Evolutionary conservation across 176 grass and related monocot genomes (phyloP), one percentile per base, ranked within the genome.

Genomic region (Aechmea fasciata): DNA sequence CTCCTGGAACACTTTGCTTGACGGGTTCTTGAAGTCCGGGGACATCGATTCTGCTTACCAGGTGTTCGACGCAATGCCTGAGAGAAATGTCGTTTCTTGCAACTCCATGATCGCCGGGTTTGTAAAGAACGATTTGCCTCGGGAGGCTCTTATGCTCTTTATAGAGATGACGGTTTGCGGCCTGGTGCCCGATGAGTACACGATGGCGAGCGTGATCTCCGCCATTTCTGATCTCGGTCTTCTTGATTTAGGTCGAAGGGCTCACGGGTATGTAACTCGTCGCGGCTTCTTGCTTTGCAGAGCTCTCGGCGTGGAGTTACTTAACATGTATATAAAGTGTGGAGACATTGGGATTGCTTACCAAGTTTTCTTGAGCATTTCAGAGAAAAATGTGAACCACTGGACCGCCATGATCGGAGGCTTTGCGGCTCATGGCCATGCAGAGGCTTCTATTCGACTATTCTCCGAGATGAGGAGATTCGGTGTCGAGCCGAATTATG

Each of bases 281-380:
- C 82, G 1, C 9, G 28, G 26, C 52, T 69, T 85, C 63, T 85
- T 64, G 14, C 18, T 88, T 14, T 57, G 68, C 0, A 53, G 75
- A 65, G 75, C 75, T 67, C 81, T 91, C 13, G 75, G 81, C 13
- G 75, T 78, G 28, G 78, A 78, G 10, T 65, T 82, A 18, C 79
- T 87, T 57, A 75, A 76, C 28, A 81, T 91, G 88, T 84, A 87
- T 69, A 73, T 78, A 13, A 82, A 63, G 54, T 87, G 88, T 2
- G 81, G 88, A 33, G 68, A 64, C 48, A 87, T 87, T 59, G 57
- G 2, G 41, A 33, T 48, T 3, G 81, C 75, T 14, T 74, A 84
- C 48, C 66, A 13, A 10, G 80, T 82, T 75, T 91, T 91, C 75
- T 72, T 19, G 15, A 63, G 67, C 47, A 11, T 84, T 64, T 0